phyloP scores from a whole-genome alignment of 306 rosid genomes.

The Albizia julibrissin region DNA sequence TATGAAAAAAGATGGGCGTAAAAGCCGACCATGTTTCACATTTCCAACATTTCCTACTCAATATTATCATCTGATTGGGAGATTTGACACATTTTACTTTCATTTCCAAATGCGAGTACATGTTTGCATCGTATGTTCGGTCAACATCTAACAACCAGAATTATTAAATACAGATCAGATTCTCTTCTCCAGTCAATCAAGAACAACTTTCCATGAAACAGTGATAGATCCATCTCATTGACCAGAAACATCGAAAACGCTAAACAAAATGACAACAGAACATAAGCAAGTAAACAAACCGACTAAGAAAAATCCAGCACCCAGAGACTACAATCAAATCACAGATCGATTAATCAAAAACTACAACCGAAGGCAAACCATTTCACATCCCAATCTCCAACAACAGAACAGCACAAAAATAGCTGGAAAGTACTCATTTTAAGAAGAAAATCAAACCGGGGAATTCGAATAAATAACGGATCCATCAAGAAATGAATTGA shows the following conservation, averaged over 20 bases:
- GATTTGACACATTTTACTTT: constrained; percentile 22
- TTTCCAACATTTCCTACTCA: constrained; percentile 39
- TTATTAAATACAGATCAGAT: neutral
- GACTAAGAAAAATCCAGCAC: neutral
- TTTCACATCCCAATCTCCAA: neutral
- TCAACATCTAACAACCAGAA: constrained; percentile 34
- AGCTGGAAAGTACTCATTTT: neutral
- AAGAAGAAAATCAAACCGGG: neutral
- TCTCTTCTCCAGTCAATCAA: constrained; percentile 8
- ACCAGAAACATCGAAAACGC: constrained; percentile 13
- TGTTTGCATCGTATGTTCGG: constrained; percentile 28
- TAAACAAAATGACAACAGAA: neutral
- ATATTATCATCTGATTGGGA: constrained; percentile 6
- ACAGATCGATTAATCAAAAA: constrained; percentile 22
- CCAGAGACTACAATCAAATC: neutral
- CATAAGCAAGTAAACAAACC: constrained; percentile 11
- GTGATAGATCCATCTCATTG: constrained; percentile 42
- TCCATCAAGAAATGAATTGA: neutral
- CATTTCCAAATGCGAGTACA: neutral
- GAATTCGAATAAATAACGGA: neutral
- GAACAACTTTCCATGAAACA: constrained; percentile 29
- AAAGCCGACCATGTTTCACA: constrained; percentile 22
- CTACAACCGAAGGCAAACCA: neutral
- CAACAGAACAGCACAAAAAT: neutral
- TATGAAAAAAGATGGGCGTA: constrained; percentile 27